Base-by-base conservation (phyloP, 768 basidiomycete genomes). In the Clitopilus hobsonii region DNA sequence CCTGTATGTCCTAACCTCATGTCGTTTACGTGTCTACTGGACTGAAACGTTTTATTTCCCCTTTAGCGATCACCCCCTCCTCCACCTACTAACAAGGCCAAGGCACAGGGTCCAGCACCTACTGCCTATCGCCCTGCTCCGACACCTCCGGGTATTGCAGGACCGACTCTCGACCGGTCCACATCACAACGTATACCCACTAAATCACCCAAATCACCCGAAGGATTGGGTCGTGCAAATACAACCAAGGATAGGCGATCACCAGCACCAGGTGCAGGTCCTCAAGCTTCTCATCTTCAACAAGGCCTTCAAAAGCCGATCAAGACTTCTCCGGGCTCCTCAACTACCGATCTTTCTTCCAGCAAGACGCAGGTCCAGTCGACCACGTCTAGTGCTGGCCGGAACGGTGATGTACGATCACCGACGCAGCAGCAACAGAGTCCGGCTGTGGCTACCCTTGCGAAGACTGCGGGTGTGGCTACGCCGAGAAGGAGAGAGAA, bases 401-500 rank as follows among this genome's bases (percentile, higher is more conserved):
- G 55, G 18, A 45, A 32, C 23, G 51, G 47, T 10, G 80, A 80
- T 58, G 67, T 69, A 25, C 69, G 73, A 13, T 68, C 69, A 20
- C 79, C 74, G 55, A 65, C 41, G 3, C 41, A 73, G 52, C 82
- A 81, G 41, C 74, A 79, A 24, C 83, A 78, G 13, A 87, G 83
- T 59, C 75, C 87, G 2, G 87, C 89, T 1, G 83, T 80, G 0
- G 72, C 82, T 28, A 85, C 76, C 63, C 68, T 89, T 53, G 85
- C 87, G 30, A 88, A 89, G 73, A 76, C 80, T 2, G 72, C 83
- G 1, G 85, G 85, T n/a, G 83, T 81, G 13, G 88, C 91, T 7
- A 94, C 93, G 0, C 91, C 93, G 11, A 75, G 95, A 57, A 71
- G 94, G 62, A 74, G 94, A 57, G 90, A 95, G 71, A 94, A 94